phyloP scores from a whole-genome alignment of 805 yeast genomes.

The Candida tibetensis region DNA sequence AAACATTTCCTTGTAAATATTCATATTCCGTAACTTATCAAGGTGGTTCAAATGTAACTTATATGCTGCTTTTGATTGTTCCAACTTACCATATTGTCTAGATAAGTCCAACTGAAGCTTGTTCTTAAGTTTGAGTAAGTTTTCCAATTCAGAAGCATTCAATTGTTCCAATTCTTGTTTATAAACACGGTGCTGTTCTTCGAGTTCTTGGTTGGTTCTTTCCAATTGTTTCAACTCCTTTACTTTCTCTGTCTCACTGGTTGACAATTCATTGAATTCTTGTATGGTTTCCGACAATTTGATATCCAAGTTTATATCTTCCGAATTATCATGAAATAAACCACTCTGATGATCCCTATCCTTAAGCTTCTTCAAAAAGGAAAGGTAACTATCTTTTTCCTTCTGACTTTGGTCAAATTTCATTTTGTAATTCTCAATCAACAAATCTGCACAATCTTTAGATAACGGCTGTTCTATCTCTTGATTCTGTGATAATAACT shows the following conservation, averaged over 20 bases:
- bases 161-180: slow-evolving; percentile 34
- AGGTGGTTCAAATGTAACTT: slow-evolving; percentile 61
- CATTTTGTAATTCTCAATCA: slow-evolving; percentile 61
- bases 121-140: slow-evolving; percentile 52
- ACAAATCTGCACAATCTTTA: slow-evolving; percentile 70
- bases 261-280: slow-evolving; percentile 43
- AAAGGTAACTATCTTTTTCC: slow-evolving; percentile 76
- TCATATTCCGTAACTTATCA: slow-evolving; percentile 68
- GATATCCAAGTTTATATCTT: slow-evolving; percentile 28
- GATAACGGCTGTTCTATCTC: slow-evolving; percentile 86
- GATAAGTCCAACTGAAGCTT: slow-evolving; percentile 50
- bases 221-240: slow-evolving; percentile 39
- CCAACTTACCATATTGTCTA: slow-evolving; percentile 52
- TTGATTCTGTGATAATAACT: slow-evolving; percentile 62
- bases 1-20: slow-evolving; percentile 82
- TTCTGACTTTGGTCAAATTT: slow-evolving; percentile 70
- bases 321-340: slow-evolving; percentile 14
- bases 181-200: slow-evolving; percentile 45
- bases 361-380: slow-evolving; percentile 67
- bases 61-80: slow-evolving; percentile 61
- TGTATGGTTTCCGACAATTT: slow-evolving; percentile 46
- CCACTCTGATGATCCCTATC: slow-evolving; percentile 20
- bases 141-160: slow-evolving; percentile 44
- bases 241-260: slow-evolving; percentile 32
- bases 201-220: slow-evolving; percentile 41